These are phyloP conservation scores for Globisporangium paddicum DNA, from an alignment of 352 stramenopile genomes.

Conservation along the genomic window DNA sequence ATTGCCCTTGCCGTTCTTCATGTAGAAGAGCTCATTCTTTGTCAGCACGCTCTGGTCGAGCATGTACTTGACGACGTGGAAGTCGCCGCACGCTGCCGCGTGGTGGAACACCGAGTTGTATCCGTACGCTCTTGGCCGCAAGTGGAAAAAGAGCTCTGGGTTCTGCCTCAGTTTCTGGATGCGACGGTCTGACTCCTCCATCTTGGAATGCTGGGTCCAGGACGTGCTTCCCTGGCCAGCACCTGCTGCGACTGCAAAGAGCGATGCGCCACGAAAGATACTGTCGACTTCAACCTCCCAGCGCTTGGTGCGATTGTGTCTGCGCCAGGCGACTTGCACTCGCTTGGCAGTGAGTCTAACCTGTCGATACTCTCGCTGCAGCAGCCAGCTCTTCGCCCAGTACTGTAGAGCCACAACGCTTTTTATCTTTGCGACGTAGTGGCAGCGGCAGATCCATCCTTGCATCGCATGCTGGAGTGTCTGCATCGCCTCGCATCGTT, in stretches of 20 bases:
- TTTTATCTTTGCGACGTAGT: slow-evolving; percentile 31
- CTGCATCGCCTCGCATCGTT: slow-evolving; percentile 26
- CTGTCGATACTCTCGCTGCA: slow-evolving; percentile 37
- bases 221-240: slow-evolving; percentile 3
- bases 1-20: slow-evolving; percentile 48
- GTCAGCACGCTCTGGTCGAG: slow-evolving; percentile 23
- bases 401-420: slow-evolving; percentile 37
- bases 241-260: slow-evolving; percentile 6
- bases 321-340: slow-evolving; percentile 42
- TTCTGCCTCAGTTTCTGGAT: slow-evolving; percentile 46
- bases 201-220: slow-evolving; percentile 49
- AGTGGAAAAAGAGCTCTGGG: slow-evolving; percentile 40
- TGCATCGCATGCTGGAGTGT: slow-evolving; percentile 45
- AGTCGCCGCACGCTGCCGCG: slow-evolving; percentile 52
- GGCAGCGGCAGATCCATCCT: slow-evolving; percentile 40
- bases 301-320: slow-evolving; percentile 24
- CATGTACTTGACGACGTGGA: slow-evolving; percentile 80
- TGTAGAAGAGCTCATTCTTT: slow-evolving; percentile 25
- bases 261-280: slow-evolving; percentile 30
- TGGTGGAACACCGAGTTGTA: slow-evolving; percentile 78
- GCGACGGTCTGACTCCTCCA: slow-evolving; percentile 66
- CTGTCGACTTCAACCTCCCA: slow-evolving; percentile 47
- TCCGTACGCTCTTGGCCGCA: slow-evolving; percentile 43
- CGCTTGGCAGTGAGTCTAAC: slow-evolving; percentile 19
- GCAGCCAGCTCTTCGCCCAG: slow-evolving; percentile 47